Conservation (phyloP, 331 rosid genomes). For the Rosa hybrid region DNA sequence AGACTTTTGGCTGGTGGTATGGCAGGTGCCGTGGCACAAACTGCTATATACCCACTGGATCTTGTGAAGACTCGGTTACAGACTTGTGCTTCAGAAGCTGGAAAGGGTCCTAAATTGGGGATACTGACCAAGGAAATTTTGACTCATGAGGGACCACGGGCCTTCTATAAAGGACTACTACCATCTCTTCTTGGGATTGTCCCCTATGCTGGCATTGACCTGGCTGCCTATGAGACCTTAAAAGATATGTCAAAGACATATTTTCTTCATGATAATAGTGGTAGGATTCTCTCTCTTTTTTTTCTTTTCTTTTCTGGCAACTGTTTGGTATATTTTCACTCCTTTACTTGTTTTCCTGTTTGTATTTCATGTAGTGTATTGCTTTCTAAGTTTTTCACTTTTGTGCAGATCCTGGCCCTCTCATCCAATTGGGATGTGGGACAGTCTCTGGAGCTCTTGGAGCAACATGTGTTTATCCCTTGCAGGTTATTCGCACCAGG, state of each 20-base stretch:
- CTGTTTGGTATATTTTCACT: neutral
- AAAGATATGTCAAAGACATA: conserved; percentile 71
- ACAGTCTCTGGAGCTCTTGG: conserved; percentile 80
- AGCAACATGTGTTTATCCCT: conserved; percentile 79
- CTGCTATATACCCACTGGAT: conserved; percentile 71
- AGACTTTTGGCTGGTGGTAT: conserved; percentile 77
- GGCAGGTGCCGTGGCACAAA: conserved; percentile 82
- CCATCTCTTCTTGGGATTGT: conserved; percentile 84
- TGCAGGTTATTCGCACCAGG: conserved; percentile 88
- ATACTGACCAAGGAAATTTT: conserved; percentile 63
- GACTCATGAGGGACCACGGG: conserved; percentile 82
- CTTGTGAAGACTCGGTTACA: conserved; percentile 79
- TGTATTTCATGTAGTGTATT: conserved; percentile 1
- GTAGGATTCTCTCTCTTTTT: conserved; percentile 19
- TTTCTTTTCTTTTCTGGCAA: conserved; percentile 3
- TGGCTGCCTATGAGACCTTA: conserved; percentile 72
- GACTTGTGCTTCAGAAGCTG: conserved; percentile 61
- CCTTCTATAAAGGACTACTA: conserved; percentile 72
- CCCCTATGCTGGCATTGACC: conserved; percentile 88
- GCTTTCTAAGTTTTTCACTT: neutral
- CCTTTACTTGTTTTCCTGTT: neutral
- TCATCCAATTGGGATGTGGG: conserved; percentile 79
- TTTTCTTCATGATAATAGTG: conserved; percentile 61
- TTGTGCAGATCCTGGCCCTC: conserved; percentile 68
- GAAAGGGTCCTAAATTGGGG: conserved; percentile 56